Evolutionary conservation across 176 grass and related monocot genomes (phyloP), one percentile per base, ranked within the genome.

Genomic region (Phoenix roebelenii): DNA sequence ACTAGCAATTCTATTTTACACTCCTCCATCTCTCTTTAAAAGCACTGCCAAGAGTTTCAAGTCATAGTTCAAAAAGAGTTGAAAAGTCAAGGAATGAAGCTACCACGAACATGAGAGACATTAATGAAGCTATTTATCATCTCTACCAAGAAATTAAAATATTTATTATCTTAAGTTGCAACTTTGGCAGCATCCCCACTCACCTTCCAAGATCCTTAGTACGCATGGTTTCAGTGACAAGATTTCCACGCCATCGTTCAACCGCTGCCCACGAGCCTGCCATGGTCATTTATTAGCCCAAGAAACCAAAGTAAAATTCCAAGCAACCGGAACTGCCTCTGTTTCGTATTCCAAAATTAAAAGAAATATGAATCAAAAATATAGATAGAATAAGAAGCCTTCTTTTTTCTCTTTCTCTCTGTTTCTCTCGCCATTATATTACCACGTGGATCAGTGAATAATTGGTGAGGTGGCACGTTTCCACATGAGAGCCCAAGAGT

Each of bases 381-480:
- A 20, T 28, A 28, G 26, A 28, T 28, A 4, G 26, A 28, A 28
- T 28, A 4, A 28, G 5, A 28, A 28, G 26, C 26, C 26, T 28
- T 20, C 20, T 20, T 20, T 20, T 20, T 20, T 3, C 35, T 32
- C 29, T 4, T 7, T 12, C 35, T 7, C 32, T 12, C 32, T 39
- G 24, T 51, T 0, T 16, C 0, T 25, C 7, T 15, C 18, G 53
- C 3, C 3, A 18, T 26, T 51, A 29, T 12, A 62, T 59, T 98
- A 98, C 94, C 87, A 73, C 72, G 68, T 98, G 94, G 23, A 77
- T 75, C 63, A 98, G 77, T 44, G 94, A 89, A 68, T 98, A 98
- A 49, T 89, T 93, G 16, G 94, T 98, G 22, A 98, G 64, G 57
- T 98, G 88, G 5, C 94, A 98, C 20, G 94, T 98, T 57, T 89